Evolutionary conservation across 108 stramenopile species (phyloP), one percentile per base, ranked within the genome.

Genomic region (Pseudonitzschia delicatissima): DNA sequence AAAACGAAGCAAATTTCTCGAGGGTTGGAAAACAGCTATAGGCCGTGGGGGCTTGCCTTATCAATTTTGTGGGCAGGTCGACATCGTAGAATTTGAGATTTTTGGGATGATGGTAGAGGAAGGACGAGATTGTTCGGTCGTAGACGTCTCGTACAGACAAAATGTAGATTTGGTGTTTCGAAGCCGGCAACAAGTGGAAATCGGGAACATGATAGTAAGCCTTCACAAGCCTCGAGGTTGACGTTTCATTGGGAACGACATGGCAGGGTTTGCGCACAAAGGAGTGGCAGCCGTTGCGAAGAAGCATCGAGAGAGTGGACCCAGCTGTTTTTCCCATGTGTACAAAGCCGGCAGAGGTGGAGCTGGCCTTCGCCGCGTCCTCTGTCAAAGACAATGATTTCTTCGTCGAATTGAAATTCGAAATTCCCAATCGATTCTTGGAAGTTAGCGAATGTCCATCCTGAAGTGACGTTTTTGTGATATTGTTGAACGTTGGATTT

Each of bases 251-350:
- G 21, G 39, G 55, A 34, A 55, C 32, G 3, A n/a, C 4, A 5
- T 15, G 53, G 32, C 53, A 55, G n/a, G 53, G 53, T 15, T 31
- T 55, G 0, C 25, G 26, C 11, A 33, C 9, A 20, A 77, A 71
- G 2, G 76, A 77, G 12, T 58, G 65, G 51, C 86, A 87, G 11
- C 86, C 86, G 44, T 79, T 72, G 2, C 81, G 80, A 8, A 87
- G 32, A 49, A 79, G 64, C 9, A 29, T 62, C 20, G 86, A 83
- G 21, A 87, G 61, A 11, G 86, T 77, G 32, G 80, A 82, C 36
- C 86, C 86, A 17, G 77, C 82, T 18, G 82, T 87, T 53, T 87
- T 87, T 59, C 86, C 86, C 4, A 87, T 69, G 78, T 87, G 86
- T 2, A 87, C 58, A 63, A 74, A 79, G 9, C 80, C 72, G 20